Base-by-base conservation (phyloP, 2,329 filamentous ascomycete genomes). In the Phialocephala sp. region DNA sequence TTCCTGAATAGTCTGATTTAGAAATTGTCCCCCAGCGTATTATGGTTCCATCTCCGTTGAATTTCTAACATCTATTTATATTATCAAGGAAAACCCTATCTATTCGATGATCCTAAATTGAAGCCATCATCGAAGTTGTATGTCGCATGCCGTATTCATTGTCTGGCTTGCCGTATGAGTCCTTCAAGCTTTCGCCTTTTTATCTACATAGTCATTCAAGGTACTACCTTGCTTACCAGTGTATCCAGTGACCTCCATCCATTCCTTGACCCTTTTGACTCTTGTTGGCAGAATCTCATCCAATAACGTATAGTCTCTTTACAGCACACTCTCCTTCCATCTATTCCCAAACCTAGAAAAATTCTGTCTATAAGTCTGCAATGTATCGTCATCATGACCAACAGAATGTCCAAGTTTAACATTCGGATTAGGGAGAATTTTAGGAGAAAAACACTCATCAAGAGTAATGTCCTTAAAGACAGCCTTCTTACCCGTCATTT, bases 321-420 rank as follows among this genome's bases (percentile, higher is more conserved):
- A 64, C 18, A 67, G 47, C 22, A 65, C n/a, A 15, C 58, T 62
- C n/a, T 62, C 66, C 22, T 68, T 70, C 69, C 71, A 72, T 0
- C 64, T 69, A 27, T 68, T 68, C 69, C 69, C 71, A 24, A 71
- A 73, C 0, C 68, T 70, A 0, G 68, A 63, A 56, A 71, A 73
- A 56, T 71, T 71, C 57, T 73, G 65, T 20, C 71, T 63, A 41
- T 60, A 61, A 1, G 62, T 70, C 59, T 63, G 56, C 39, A 72
- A 24, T 1, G 71, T 72, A 1, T 58, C 45, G 56, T 72, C 70
- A 39, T 68, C 41, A 35, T 54, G n/a, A 4, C 22, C 63, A 22
- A 63, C 65, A 4, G 63, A 64, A 56, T 72, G 65, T 0, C 68
- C 68, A 14, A 71, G 55, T 45, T 70, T 71, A 5, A 37, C 59